Base-by-base conservation (phyloP, 495 filamentous ascomycete genomes). In the Xylaria cubensis region DNA sequence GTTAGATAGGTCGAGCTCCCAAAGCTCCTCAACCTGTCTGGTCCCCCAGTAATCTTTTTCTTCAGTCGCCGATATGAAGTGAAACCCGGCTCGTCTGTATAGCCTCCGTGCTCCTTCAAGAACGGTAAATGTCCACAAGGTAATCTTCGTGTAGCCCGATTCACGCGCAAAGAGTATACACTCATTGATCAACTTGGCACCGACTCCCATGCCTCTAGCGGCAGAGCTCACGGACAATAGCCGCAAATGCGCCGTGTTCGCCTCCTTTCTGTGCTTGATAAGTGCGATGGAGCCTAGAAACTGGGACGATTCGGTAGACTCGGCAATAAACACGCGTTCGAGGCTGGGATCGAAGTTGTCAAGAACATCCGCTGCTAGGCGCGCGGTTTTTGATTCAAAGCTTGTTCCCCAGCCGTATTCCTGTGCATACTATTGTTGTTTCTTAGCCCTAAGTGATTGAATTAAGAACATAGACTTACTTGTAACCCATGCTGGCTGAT, bases 231-330 rank as follows among this genome's bases (percentile, higher is more conserved):
- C 65, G 19, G 42, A 32, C 36, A 67, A 17, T 5, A 67, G 48
- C 34, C 65, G 65, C 36, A 67, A 12, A 3, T 67, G 65, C 34
- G 65, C 65, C n/a, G 36, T 44, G 65, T 42, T 56, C n/a, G 36
- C 48, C 50, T 67, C 48, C n/a, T 12, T 2, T 48, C 50, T 56
- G 6, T 67, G 65, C 50, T 67, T 67, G 5, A 67, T 44, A 1
- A 67, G 26, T 13, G 65, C 50, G 48, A 67, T 51, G 4, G 65
- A 67, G 36, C 65, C 65, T 17, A 67, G 50, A 12, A 56, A 67
- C 65, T 42, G 0, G 50, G 48, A 17, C 2, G 65, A 56, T 32
- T 50, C 65, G 34, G 42, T 36, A 4, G 9, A 29, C 50, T 67
- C 48, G 19, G 50, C 65, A 9, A 67, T 56, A 1, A 67, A 56